Evolutionary conservation across 805 yeast genomes (phyloP).

Genomic region (Lachancea meyersii): DNA sequence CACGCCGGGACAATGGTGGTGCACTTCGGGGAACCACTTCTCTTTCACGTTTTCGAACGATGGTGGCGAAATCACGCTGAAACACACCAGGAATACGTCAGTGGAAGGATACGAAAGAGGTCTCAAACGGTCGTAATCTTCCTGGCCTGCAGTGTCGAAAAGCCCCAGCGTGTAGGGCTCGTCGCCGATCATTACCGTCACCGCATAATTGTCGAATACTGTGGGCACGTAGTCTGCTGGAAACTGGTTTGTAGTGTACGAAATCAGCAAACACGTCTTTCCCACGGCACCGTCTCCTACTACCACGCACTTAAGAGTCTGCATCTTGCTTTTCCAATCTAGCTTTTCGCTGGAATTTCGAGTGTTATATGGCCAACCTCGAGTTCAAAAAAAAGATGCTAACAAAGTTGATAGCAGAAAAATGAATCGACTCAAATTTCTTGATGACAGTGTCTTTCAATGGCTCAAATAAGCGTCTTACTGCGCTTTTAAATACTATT

Average conservation of each 20-base stretch:
- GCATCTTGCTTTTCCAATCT: conserved; percentile 33
- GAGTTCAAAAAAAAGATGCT: neutral
- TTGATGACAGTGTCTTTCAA: neutral
- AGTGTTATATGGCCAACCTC: neutral
- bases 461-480: neutral
- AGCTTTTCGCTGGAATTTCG: neutral
- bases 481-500: neutral
- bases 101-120: conserved; percentile 96
- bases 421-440: neutral
- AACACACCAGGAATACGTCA: conserved; percentile 92
- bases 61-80: conserved; percentile 94
- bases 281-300: conserved; percentile 99
- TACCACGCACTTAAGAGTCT: conserved; percentile 84
- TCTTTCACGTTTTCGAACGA: conserved; percentile 96
- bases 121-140: conserved; percentile 95
- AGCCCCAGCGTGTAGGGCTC: conserved; percentile 97
- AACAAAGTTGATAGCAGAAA: neutral
- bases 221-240: conserved; percentile 99
- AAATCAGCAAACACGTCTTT: conserved; percentile 90
- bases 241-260: conserved; percentile 93
- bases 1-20: conserved; percentile 96
- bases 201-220: conserved; percentile 94
- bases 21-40: conserved; percentile 98
- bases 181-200: conserved; percentile 92
- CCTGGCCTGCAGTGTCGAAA: conserved; percentile 98